phyloP scores from a whole-genome alignment of 768 basidiomycete species.

The Cystofilobasidium macerans region DNA sequence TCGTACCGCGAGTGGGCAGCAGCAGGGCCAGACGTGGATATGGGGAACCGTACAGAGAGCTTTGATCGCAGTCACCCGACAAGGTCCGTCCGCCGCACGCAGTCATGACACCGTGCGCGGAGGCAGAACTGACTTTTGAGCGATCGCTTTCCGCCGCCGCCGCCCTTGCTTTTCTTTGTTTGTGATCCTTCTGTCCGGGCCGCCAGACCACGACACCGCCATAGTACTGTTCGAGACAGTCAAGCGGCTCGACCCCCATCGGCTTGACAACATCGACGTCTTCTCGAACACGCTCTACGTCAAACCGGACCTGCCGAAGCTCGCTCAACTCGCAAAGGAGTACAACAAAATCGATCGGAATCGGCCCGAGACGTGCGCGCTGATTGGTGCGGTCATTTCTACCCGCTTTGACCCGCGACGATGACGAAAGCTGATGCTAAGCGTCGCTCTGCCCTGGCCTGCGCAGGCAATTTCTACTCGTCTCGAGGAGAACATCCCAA shows the following conservation, averaged over 20 bases:
- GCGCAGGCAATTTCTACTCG: constrained; percentile 93
- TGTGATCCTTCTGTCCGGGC: not conserved
- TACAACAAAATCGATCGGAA: constrained; percentile 81
- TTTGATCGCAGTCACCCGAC: constrained; percentile 74
- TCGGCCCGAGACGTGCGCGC: constrained; percentile 88
- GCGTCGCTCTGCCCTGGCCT: no score
- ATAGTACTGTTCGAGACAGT: constrained; percentile 77
- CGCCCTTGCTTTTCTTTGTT: not conserved
- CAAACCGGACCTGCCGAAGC: constrained; percentile 72
- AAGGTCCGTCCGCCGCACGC: constrained; percentile 52
- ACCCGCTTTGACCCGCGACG: not conserved
- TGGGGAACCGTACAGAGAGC: constrained; percentile 53
- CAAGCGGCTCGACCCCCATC: constrained; percentile 65
- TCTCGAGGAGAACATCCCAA: constrained; percentile 87
- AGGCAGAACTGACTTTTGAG: not conserved
- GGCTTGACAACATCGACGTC: constrained; percentile 89
- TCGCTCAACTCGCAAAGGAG: constrained; percentile 83
- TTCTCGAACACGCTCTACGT: constrained; percentile 96
- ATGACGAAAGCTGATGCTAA: not conserved
- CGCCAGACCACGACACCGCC: constrained; percentile 72
- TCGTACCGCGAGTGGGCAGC: constrained; percentile 5
- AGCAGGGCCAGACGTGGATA: constrained; percentile 43
- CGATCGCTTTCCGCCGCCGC: no score
- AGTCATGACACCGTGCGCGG: not conserved
- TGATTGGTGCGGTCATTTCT: constrained; percentile 58